Evolutionary conservation across 179 eudicot genomes (phyloP).

Genomic region (Sideroxylon spinosum): DNA sequence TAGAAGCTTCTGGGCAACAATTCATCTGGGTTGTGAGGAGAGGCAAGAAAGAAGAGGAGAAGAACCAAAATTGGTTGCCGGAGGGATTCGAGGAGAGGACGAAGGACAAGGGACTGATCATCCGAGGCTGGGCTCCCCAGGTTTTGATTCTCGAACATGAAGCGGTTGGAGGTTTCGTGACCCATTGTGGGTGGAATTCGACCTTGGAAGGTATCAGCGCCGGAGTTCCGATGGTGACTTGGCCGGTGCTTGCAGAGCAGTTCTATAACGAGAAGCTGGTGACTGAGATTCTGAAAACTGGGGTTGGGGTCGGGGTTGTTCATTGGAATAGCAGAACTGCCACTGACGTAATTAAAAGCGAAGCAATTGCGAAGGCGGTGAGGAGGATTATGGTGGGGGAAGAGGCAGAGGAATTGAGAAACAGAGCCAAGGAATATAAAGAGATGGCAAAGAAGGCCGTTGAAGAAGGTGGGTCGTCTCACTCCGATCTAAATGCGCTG

Average conservation of each 20-base stretch:
- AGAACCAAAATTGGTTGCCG: conserved; percentile 32
- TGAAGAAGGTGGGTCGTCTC: conserved; percentile 55
- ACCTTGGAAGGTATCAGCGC: conserved; percentile 42
- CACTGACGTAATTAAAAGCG: conserved; percentile 21
- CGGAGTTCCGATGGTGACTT: conserved; percentile 59
- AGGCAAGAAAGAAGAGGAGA: too few species aligned
- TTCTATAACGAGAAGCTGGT: conserved; percentile 51
- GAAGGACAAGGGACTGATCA: conserved; percentile 36
- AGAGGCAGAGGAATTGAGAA: conserved; percentile 40
- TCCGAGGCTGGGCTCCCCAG: conserved; percentile 61
- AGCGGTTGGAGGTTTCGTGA: conserved; percentile 48
- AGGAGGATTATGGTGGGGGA: conserved; percentile 37
- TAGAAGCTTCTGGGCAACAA: conserved; percentile 33
- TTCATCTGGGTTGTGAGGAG: conserved; percentile 49
- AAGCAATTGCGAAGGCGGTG: conserved; percentile 33
- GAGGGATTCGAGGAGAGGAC: conserved; percentile 36
- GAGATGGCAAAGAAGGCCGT: conserved; percentile 50
- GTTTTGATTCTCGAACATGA: conserved; percentile 49
- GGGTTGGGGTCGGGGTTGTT: conserved; percentile 42
- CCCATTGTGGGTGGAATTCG: conserved; percentile 68
- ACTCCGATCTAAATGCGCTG: conserved; percentile 32
- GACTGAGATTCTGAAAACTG: conserved; percentile 33
- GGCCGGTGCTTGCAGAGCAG: conserved; percentile 62
- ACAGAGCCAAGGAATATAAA: conserved; percentile 28
- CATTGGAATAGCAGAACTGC: conserved; percentile 15